Conservation (phyloP, 2,329 filamentous ascomycete genomes). For the Aspergillus felis region DNA sequence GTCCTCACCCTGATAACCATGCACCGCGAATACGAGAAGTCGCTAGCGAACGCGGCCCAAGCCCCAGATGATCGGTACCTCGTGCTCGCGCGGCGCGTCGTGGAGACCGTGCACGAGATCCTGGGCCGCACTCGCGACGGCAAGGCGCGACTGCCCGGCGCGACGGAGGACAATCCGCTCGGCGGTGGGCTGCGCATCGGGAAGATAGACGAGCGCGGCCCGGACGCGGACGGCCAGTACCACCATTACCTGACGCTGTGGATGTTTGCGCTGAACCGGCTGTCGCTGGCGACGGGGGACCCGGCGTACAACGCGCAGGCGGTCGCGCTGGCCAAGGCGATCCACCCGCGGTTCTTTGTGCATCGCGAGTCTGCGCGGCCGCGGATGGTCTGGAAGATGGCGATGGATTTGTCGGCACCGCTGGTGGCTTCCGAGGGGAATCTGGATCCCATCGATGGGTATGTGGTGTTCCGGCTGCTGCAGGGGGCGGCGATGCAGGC, state of each 20-base stretch:
- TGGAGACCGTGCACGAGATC: slow-evolving; percentile 49
- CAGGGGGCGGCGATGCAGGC: slow-evolving; percentile 38
- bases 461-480: slow-evolving; percentile 48
- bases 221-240: slow-evolving; percentile 58
- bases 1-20: slow-evolving; percentile 58
- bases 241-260: slow-evolving; percentile 60
- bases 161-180: slow-evolving; percentile 50
- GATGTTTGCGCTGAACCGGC: slow-evolving; percentile 60
- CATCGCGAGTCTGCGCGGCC: slow-evolving; percentile 30
- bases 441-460: slow-evolving; percentile 55
- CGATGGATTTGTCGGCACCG: slow-evolving; percentile 45
- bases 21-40: slow-evolving; percentile 34
- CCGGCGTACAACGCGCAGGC: slow-evolving; percentile 49
- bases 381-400: slow-evolving; percentile 56
- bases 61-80: slow-evolving; percentile 42
- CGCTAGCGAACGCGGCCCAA: slow-evolving; percentile 4
- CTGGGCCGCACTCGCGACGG: slow-evolving; percentile 53
- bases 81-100: slow-evolving; percentile 47
- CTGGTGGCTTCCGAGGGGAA: slow-evolving; percentile 53
- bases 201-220: slow-evolving; percentile 47
- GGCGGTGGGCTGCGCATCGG: slow-evolving; percentile 57
- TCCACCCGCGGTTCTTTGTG: slow-evolving; percentile 52
- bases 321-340: slow-evolving; percentile 49
- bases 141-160: slow-evolving; percentile 44
- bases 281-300: slow-evolving; percentile 47